Evolutionary conservation across 148 eudicot species (phyloP), one percentile per base, ranked within the genome.

Genomic region (Rhododendron ovatum): DNA sequence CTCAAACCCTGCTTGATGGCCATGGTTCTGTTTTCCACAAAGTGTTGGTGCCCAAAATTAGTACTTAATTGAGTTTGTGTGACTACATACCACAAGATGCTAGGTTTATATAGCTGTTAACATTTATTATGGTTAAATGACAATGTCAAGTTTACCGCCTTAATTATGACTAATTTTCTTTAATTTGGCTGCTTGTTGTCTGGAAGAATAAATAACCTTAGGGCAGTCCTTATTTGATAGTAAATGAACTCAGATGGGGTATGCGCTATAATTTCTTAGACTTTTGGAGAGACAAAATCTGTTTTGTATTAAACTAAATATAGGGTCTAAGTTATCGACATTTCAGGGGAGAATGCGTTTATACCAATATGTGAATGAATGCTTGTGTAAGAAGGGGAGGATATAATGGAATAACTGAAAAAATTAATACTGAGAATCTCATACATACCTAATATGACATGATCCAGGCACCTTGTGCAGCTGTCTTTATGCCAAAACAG

Each of bases 361-460:
- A 7, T 63, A 24, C 71, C 71, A 24, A 7, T 63, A 7, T 24
- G 71, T 65, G 71, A 30, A 9, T 65, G 71, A 65, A 65, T 65
- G 71, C 13, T 9, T 24, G 30, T 65, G n/a, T 65, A 65, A 65
- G 11, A 65, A 65, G 71, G 71, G 30, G 30, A n/a, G 0, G 30
- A 65, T 65, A 65, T 24, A 65, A 65, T 10, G 71, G 30, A 65
- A 65, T n/a, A 65, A 65, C 30, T 65, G 71, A 22, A 65, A n/a
- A 65, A 24, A 24, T n/a, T 65, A 7, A 8, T 24, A 9, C 71
- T 61, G 33, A 63, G 67, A 39, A 82, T 39, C 50, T 37, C 22
- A 39, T 41, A 20, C 51, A 61, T 82, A 82, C 84, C 84, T 37
- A 82, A 81, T 24, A 80, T 24, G 18, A 37, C 74, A 59, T 59